Conservation (phyloP, 768 basidiomycete genomes). For the Porpolomopsis calyptriformis region DNA sequence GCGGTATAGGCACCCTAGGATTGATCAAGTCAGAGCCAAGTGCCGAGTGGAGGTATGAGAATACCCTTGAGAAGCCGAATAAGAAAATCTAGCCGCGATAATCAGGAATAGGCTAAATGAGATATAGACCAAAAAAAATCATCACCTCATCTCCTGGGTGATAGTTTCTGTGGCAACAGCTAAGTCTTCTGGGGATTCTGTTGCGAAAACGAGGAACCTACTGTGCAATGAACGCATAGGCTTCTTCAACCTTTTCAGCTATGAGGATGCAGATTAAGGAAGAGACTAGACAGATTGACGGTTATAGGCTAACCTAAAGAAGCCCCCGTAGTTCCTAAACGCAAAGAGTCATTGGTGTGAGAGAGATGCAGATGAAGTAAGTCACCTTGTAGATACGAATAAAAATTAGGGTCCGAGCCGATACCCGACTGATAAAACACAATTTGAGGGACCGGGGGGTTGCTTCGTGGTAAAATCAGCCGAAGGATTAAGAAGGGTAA, state of each 20-base stretch:
- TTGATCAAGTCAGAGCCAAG: slow-evolving; percentile 5
- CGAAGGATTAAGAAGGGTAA: neutral
- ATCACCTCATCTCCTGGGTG: slow-evolving; percentile 59
- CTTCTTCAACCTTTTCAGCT: slow-evolving; percentile 71
- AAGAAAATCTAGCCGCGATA: slow-evolving; percentile 46
- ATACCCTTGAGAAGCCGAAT: slow-evolving; percentile 66
- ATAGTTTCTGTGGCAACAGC: slow-evolving; percentile 42
- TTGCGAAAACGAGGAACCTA: slow-evolving; percentile 25
- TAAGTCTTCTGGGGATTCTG: neutral
- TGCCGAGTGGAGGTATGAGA: neutral
- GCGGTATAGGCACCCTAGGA: slow-evolving; percentile 65
- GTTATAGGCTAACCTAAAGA: slow-evolving; percentile 38
- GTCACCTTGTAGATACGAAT: slow-evolving; percentile 53
- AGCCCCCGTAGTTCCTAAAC: slow-evolving; percentile 50
- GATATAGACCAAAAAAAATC: neutral
- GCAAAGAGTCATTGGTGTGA: neutral
- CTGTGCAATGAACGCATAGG: slow-evolving; percentile 75
- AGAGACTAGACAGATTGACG: slow-evolving; percentile 3
- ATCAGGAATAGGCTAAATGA: slow-evolving; percentile 6
- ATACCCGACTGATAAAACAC: slow-evolving; percentile 60
- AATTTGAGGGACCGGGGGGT: slow-evolving; percentile 42
- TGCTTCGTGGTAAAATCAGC: slow-evolving; percentile 16
- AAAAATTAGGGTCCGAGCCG: slow-evolving; percentile 44
- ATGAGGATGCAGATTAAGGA: neutral
- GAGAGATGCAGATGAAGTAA: neutral